Base-by-base conservation (phyloP, 192 early-diverging fungal species). In the Backusella australiensis region DNA sequence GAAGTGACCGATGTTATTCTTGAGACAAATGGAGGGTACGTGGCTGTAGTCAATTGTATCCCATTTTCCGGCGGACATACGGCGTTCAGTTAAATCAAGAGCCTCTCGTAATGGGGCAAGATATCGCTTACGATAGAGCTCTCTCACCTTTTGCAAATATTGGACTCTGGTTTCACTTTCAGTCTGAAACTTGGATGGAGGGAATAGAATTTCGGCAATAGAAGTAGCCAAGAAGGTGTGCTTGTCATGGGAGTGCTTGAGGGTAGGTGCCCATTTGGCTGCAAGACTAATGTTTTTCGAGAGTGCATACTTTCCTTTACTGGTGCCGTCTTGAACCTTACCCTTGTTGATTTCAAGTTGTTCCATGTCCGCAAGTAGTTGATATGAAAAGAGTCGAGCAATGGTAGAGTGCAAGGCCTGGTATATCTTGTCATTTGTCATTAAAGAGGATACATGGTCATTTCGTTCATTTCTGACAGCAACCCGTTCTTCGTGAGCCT, bases 21-120 rank as follows among this genome's bases (percentile, higher is more conserved):
- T 75, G 78, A 86, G 79, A 36, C 84, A 82, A 14, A 87, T 38
- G 2, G 85, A 73, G 6, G 87, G 84, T 7, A 88, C 84, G 21
- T 83, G 82, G 23, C 59, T 69, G 34, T 84, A 87, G 5, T 80
- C 44, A 36, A 88, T 86, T 36, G 72, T 75, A n/a, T 82, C 74
- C 87, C 87, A 88, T 9, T 81, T 66, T 9, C 74, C 66, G 14
- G 77, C 39, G 0, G 81, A 39, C 86, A 85, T 88, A 17, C 75
- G 19, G 11, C 79, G 72, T 56, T 88, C 87, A 23, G 82, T 74
- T 0, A 87, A 75, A 3, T 84, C 82, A 19, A 81, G 74, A 2
- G 76, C 77, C 67, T 82, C 77, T 14, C 87, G 80, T 8, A 88
- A 9, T 84, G 86, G 32, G 78, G 3, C 69, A 14, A 84, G 74